A percentile compares a stretch with the other conserved stretches of the same genome.
Conservation (phyloP, 2,329 filamentous ascomycete species). For the Colletotrichum cuscutae region DNA sequence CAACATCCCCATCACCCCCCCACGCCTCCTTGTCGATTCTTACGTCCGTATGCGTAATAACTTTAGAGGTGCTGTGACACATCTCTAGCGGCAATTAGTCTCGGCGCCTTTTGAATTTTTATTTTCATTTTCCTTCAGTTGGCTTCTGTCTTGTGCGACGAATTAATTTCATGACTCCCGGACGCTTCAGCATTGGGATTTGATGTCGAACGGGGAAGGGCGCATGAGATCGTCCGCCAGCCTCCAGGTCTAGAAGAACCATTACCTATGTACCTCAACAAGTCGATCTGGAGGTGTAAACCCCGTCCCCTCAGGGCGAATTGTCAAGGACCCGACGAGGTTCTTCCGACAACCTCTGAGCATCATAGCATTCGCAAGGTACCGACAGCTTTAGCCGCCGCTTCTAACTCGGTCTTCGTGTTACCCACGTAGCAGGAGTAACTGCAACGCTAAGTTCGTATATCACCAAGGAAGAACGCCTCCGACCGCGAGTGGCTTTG, state of each 20-base stretch:
- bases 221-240: not conserved
- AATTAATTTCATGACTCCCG: not conserved
- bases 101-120: not conserved
- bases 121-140: not conserved
- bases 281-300: not conserved
- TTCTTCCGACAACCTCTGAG: not conserved
- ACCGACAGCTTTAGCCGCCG: not conserved
- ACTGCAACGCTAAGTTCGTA: not conserved
- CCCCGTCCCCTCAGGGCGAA: not conserved
- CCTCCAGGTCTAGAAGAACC: not conserved
- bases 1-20: not conserved
- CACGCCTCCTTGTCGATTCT: not conserved
- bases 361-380: not conserved
- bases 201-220: not conserved
- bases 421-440: not conserved
- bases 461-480: not conserved
- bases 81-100: not conserved
- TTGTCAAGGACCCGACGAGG: not conserved
- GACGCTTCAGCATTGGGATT: not conserved
- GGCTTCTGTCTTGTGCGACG: slow-evolving; percentile 2
- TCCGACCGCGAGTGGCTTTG: not conserved
- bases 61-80: not conserved
- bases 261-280: no score
- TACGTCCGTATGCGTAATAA: not conserved
- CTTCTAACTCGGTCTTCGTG: not conserved